Evolutionary conservation across 345 rosid genomes (phyloP).

Genomic region (Sonneratia alba): DNA sequence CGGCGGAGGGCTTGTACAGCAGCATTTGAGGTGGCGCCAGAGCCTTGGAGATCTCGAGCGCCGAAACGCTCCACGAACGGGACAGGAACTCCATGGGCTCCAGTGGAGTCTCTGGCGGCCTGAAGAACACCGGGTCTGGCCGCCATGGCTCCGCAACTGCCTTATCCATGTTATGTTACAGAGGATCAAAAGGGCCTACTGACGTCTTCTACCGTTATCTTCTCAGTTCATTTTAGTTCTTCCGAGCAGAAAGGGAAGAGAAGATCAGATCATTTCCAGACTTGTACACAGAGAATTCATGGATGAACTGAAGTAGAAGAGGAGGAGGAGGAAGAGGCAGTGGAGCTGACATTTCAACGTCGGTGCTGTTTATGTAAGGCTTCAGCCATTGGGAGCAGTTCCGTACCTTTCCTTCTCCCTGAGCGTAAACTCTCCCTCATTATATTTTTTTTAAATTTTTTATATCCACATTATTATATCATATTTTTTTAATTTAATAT

Average conservation of each 20-base stretch:
- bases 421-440: too few species aligned
- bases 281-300: not conserved
- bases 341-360: not conserved
- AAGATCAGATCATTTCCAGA: not conserved
- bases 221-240: not conserved
- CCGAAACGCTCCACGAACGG: conserved; percentile 93
- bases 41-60: conserved; percentile 70
- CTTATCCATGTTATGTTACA: conserved; percentile 36
- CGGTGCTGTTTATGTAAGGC: too few species aligned
- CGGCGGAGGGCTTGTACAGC: conserved; percentile 32
- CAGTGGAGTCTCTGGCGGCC: conserved; percentile 78
- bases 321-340: too few species aligned
- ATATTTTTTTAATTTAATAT: too few species aligned
- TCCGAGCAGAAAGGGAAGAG: not conserved
- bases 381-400: too few species aligned
- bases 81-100: conserved; percentile 97
- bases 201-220: too few species aligned
- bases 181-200: not conserved
- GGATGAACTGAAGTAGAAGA: not conserved
- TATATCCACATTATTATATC: too few species aligned
- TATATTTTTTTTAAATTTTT: too few species aligned
- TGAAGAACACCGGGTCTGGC: conserved; percentile 42
- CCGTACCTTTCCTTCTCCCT: too few species aligned
- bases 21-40: conserved; percentile 44
- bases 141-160: conserved; percentile 49